Base-by-base conservation (phyloP, 495 filamentous ascomycete genomes). In the Penicillium goetzii region DNA sequence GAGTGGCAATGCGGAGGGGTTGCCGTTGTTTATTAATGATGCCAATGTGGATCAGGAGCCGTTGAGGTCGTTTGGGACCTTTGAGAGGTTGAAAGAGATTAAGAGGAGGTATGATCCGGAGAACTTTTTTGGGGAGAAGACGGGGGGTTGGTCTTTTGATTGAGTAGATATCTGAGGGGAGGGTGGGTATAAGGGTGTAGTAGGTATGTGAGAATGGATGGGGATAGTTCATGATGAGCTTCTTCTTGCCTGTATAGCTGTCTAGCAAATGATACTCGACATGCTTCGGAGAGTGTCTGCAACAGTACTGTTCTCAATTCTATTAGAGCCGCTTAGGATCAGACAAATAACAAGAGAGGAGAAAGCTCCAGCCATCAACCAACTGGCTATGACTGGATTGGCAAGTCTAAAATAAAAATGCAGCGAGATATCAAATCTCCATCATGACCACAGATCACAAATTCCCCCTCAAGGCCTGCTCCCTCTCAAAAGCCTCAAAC, bases 401-500 rank as follows among this genome's bases (percentile, higher is more conserved):
- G 4, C 3, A 19, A 30, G 7, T 57, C 10, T 43, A 43, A 28
- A 28, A 0, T 28, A 28, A 23, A 17, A 30, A 30, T 30, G 26
- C 15, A 51, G 4, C 47, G 14, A 17, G 26, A 51, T 30, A 26
- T 43, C 40, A 49, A 49, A 51, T 51, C 25, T 25, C 9, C 21
- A n/a, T 12, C 4, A 25, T 3, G 3, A 30, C 30, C 10, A 9
- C 21, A 51, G 19, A 50, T 68, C 62, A 70, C 59, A 66, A 45
- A 60, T 72, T 74, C 34, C 67, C 69, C 30, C 73, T 65, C 19
- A 59, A 38, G 82, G 59, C 93, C 85, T 54, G 91, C 88, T 94
- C 91, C 51, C 90, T 71, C 81, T 94, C 92, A 77, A 94, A 91
- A 1, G 92, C 92, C 76, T 94, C 90, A 71, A 94, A 95, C 58